Percentiles rank a stretch among this genome's conserved stretches.
Evolutionary conservation across 2,329 filamentous ascomycete genomes (phyloP).

Genomic region (Beauveria pseudobassiana): DNA sequence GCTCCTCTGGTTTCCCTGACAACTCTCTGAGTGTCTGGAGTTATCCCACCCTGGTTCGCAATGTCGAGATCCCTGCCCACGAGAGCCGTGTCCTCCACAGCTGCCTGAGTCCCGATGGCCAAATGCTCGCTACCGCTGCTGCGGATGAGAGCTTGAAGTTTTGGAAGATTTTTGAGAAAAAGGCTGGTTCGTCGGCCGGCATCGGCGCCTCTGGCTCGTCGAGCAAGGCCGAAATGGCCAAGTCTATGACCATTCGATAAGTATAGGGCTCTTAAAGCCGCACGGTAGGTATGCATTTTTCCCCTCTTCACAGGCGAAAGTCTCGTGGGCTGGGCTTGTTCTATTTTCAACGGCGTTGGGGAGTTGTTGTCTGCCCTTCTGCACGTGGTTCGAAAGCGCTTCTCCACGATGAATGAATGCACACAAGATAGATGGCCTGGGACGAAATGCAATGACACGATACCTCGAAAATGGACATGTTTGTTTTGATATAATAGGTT

Average conservation of each 20-base stretch:
- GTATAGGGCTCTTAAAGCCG: constrained; percentile 18
- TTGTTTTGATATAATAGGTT: constrained; percentile 10
- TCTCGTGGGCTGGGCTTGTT: constrained; percentile 32
- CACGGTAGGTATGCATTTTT: constrained; percentile 39
- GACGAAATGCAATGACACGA: constrained; percentile 14
- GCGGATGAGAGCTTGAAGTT: constrained; percentile 98
- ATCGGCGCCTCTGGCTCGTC: constrained; percentile 60
- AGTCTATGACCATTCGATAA: constrained; percentile 92
- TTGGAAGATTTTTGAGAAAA: constrained; percentile 99
- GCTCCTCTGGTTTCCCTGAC: constrained; percentile 96
- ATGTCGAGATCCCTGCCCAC: constrained; percentile 94
- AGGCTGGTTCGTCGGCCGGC: constrained; percentile 65
- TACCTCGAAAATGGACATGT: constrained; percentile 7
- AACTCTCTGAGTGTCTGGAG: constrained; percentile 99
- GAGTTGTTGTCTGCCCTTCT: constrained; percentile 31
- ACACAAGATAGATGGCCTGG: constrained; percentile 20
- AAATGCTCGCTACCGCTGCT: constrained; percentile 93
- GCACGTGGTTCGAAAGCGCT: constrained; percentile 44
- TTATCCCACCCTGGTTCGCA: constrained; percentile 94
- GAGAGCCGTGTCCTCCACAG: constrained; percentile 96
- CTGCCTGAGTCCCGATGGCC: constrained; percentile 92
- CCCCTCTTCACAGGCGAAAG: constrained; percentile 30
- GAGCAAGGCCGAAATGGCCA: constrained; percentile 76
- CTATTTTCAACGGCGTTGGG: constrained; percentile 44
- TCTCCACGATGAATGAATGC: constrained; percentile 31